phyloP scores from a whole-genome alignment of 2,329 filamentous ascomycete species.

The Penicillium brasilianum region DNA sequence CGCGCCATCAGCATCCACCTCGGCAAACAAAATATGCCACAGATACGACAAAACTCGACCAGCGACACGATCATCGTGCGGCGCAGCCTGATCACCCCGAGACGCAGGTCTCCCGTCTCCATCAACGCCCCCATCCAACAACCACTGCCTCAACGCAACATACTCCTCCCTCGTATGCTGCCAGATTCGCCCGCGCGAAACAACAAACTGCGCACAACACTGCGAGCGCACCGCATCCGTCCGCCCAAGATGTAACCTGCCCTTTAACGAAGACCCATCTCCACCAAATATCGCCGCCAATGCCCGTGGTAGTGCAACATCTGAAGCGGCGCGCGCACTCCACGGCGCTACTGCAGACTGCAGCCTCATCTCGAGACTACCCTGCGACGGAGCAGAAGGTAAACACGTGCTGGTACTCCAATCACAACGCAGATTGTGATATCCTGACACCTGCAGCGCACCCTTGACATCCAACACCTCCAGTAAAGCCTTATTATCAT shows the following conservation, averaged over 20 bases:
- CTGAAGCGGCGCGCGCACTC: constrained; percentile 49
- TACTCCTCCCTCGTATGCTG: constrained; percentile 58
- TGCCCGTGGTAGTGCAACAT: constrained; percentile 44
- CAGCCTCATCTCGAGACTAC: constrained; percentile 47
- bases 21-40: constrained; percentile 57
- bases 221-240: constrained; percentile 53
- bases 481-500: constrained; percentile 53
- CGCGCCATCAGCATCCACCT: constrained; percentile 25
- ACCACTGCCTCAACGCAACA: constrained; percentile 59
- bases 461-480: constrained; percentile 43
- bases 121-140: constrained; percentile 47
- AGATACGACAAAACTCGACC: constrained; percentile 56
- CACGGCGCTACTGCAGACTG: constrained; percentile 49
- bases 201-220: constrained; percentile 64
- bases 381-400: constrained; percentile 43
- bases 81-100: constrained; percentile 39
- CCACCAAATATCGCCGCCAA: constrained; percentile 44
- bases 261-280: constrained; percentile 34
- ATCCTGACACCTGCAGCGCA: constrained; percentile 48
- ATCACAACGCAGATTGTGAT: constrained; percentile 58
- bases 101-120: neutral
- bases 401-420: constrained; percentile 54
- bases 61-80: constrained; percentile 49
- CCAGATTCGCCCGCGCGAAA: constrained; percentile 54
- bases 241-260: constrained; percentile 42